These are phyloP conservation scores for Talaromyces piceae DNA, from an alignment of 2,329 filamentous ascomycete species.

Conservation along the genomic window DNA sequence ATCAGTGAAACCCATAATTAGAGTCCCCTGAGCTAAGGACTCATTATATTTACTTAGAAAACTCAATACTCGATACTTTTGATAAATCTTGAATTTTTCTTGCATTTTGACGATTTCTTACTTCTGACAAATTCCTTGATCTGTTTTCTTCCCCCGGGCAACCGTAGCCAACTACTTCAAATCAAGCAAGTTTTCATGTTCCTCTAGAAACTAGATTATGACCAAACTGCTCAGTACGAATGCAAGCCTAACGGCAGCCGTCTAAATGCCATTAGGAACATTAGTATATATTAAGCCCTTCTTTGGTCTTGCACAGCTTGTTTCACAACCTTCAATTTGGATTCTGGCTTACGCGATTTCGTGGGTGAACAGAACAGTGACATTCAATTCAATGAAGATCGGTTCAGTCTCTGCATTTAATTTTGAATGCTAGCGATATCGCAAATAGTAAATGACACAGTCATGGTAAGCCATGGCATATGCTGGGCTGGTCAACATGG, in stretches of 20 bases:
- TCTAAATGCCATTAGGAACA: background rate
- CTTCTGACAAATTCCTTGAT: too few species aligned
- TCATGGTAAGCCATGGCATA: background rate
- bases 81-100: too few species aligned
- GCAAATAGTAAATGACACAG: background rate
- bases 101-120: too few species aligned
- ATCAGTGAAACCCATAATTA: too few species aligned
- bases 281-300: background rate
- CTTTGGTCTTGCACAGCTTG: background rate
- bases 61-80: too few species aligned
- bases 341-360: background rate
- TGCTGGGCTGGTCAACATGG: background rate
- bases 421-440: background rate
- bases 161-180: too few species aligned
- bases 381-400: background rate
- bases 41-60: too few species aligned
- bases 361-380: background rate
- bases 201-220: too few species aligned
- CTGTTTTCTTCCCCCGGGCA: too few species aligned
- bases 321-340: background rate
- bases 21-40: too few species aligned
- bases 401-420: background rate
- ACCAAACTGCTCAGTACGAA: background rate
- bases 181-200: too few species aligned
- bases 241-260: background rate